Percentiles rank a stretch among this genome's conserved stretches.
phyloP scores from a whole-genome alignment of 495 filamentous ascomycete genomes.

The Podospora fimiseda region DNA sequence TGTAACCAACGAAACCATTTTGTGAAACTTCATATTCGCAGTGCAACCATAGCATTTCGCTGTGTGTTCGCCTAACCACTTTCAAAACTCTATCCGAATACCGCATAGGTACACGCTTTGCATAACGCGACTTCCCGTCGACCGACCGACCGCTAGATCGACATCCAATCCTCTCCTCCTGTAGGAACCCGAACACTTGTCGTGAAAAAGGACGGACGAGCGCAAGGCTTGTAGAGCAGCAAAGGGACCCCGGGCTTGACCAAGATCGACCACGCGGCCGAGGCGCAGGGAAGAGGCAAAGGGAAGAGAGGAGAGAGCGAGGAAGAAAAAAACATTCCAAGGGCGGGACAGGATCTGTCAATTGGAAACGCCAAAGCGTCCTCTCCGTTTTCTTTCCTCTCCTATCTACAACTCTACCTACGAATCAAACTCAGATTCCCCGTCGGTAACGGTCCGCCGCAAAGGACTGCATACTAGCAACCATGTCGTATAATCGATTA shows the following conservation, averaged over 20 bases:
- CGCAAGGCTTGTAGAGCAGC: neutral
- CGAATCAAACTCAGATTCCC: slow-evolving; percentile 1
- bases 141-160: neutral
- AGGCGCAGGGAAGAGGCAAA: neutral
- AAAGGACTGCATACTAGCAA: slow-evolving; percentile 13
- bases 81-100: neutral
- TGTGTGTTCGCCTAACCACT: too few relatives aligned
- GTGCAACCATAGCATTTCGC: too few relatives aligned
- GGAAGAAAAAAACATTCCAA: slow-evolving; percentile 6
- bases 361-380: neutral
- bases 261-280: slow-evolving; percentile 8
- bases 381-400: neutral
- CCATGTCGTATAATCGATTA: slow-evolving; percentile 67
- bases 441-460: slow-evolving; percentile 10
- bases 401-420: slow-evolving; percentile 1
- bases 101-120: neutral
- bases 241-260: neutral
- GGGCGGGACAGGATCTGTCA: neutral
- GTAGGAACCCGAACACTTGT: neutral
- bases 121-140: neutral
- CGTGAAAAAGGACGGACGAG: neutral
- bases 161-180: neutral
- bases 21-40: slow-evolving; percentile 28
- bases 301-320: neutral
- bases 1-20: slow-evolving; percentile 19